Evolutionary conservation across 805 yeast species (phyloP), one percentile per base, ranked within the genome.

Genomic region (Sugiyamaella marilandica): DNA sequence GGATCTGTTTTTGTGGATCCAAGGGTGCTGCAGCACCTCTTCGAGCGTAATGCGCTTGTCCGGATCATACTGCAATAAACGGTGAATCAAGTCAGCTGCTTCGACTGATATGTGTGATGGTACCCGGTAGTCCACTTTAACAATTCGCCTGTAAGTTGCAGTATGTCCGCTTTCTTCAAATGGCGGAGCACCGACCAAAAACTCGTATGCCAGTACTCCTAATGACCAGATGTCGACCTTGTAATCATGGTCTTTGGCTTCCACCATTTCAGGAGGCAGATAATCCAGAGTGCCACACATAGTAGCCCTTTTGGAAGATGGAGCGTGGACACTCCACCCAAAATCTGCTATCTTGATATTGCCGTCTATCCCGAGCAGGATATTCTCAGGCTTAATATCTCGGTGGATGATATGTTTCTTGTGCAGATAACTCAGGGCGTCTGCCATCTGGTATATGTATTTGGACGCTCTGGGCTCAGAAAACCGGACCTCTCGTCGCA

Each of bases 261-360:
- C 94, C 5, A 92, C 87, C 86, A 94, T 84, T 70, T 92, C 99
- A 7, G 99, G 99, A 0, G 98, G 95, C 13, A 94, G 70, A 62
- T 92, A 92, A 69, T 94, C 98, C 39, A 92, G 73, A 0, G 99
- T 94, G 0, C 99, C 98, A 69, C 98, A 94, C 73, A 94, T 79
- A 0, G 98, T 92, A 13, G 82, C 75, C 62, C 97, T 73, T 56
- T 80, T 78, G 35, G 75, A 70, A 0, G 78, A 70, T 0, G 81
- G 80, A 0, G 86, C 77, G 59, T 82, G 82, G 2, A 91, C 92
- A 52, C 95, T 85, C 97, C 97, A 92, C 11, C 99, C 99, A 66
- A 94, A 92, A 70, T 92, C 99, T 16, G 96, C 85, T 36, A 92
- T 76, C 66, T 91, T 92, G 51, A 92, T 76, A 21, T 79, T 79